These are phyloP conservation scores for Leishmania mexicana DNA, from an alignment of 208 protist genomes.

Conservation along the genomic window DNA sequence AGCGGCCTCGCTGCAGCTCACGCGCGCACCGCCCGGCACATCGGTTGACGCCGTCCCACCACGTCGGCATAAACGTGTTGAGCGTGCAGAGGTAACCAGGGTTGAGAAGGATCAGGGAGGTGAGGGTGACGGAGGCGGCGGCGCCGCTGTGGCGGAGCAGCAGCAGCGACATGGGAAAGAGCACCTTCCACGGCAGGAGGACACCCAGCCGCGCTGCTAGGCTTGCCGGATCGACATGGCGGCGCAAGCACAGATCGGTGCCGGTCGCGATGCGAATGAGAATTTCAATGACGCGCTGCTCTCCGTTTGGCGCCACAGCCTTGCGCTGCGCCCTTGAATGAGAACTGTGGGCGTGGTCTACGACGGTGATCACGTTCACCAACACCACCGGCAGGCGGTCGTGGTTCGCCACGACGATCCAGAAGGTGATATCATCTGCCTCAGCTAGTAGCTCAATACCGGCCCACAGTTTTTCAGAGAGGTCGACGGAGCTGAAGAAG, in stretches of 20 bases:
- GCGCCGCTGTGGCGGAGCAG: constrained; percentile 59
- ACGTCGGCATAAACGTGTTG: constrained; percentile 40
- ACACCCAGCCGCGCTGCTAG: constrained; percentile 45
- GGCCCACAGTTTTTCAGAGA: constrained; percentile 71
- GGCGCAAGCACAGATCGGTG: constrained; percentile 41
- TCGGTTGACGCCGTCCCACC: constrained; percentile 62
- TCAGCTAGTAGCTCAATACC: constrained; percentile 53
- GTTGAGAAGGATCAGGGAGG: constrained; percentile 59
- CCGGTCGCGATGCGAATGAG: constrained; percentile 60
- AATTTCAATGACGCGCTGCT: constrained; percentile 46
- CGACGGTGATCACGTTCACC: constrained; percentile 45
- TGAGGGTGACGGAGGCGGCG: constrained; percentile 63
- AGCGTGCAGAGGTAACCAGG: constrained; percentile 66
- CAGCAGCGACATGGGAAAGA: constrained; percentile 53
- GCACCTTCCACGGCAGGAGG: constrained; percentile 52
- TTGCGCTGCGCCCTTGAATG: constrained; percentile 33
- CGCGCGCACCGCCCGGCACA: constrained; percentile 56
- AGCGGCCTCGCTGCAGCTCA: constrained; percentile 75
- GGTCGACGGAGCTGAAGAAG: constrained; percentile 72
- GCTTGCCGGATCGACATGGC: constrained; percentile 36
- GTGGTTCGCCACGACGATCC: constrained; percentile 78
- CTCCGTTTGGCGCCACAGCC: constrained; percentile 38
- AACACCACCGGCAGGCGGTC: constrained; percentile 44
- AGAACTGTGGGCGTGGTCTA: constrained; percentile 80
- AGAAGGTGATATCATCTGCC: constrained; percentile 82